These are phyloP conservation scores for Davidsoniella eucalypti DNA, from an alignment of 2,329 filamentous ascomycete genomes.

Conservation along the genomic window DNA sequence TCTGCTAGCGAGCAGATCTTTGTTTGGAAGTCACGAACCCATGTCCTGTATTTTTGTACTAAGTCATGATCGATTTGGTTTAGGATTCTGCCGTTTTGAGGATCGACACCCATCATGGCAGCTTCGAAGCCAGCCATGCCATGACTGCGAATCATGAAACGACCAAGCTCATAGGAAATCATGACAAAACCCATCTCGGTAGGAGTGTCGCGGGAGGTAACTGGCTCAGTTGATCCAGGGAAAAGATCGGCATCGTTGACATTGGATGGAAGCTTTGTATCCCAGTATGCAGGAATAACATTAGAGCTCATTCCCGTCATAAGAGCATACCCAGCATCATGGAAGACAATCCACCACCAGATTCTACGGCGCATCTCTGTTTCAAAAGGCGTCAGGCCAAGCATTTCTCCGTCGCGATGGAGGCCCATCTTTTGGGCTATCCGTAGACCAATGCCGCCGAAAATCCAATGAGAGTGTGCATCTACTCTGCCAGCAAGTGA, in stretches of 20 bases:
- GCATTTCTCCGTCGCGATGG: conserved; percentile 41
- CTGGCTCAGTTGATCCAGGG: conserved; percentile 33
- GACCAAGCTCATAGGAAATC: conserved; percentile 32
- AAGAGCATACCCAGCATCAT: conserved; percentile 40
- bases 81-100: conserved; percentile 17
- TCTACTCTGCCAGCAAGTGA: conserved; percentile 42
- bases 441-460: conserved; percentile 43
- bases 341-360: conserved; percentile 48
- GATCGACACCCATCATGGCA: conserved; percentile 30
- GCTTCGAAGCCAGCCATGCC: conserved; percentile 32
- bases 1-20: conserved; percentile 30
- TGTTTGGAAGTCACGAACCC: conserved; percentile 27
- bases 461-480: conserved; percentile 41
- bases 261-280: conserved; percentile 39
- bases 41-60: conserved; percentile 26
- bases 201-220: conserved; percentile 36
- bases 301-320: conserved; percentile 40
- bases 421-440: conserved; percentile 53
- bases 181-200: conserved; percentile 45
- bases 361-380: conserved; percentile 50
- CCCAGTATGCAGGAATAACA: conserved; percentile 34
- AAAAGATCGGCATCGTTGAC: conserved; percentile 43
- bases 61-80: conserved; percentile 16
- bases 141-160: conserved; percentile 27
- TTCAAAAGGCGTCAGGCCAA: conserved; percentile 44